Percentiles rank a stretch among this genome's conserved stretches.
Evolutionary conservation across 768 basidiomycete species (phyloP).

Genomic region (Boletus subparvulus): DNA sequence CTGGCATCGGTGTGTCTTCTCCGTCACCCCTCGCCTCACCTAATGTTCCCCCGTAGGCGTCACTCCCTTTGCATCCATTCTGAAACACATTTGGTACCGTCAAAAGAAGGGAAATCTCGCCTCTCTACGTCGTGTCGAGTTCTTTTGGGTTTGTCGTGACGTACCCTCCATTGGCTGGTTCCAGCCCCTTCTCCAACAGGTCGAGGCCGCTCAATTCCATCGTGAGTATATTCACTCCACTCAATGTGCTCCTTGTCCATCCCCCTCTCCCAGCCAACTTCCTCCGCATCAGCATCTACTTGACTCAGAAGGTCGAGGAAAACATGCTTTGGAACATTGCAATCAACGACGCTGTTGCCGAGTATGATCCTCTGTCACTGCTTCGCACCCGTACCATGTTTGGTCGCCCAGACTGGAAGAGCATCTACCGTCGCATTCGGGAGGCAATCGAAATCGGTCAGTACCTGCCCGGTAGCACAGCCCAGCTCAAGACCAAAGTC

Average conservation of each 20-base stretch:
- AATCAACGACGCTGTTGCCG: conserved; percentile 80
- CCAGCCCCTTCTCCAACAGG: conserved; percentile 82
- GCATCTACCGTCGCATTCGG: conserved; percentile 72
- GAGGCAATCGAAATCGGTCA: conserved; percentile 78
- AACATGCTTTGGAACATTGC: conserved; percentile 93
- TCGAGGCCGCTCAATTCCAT: conserved; percentile 86
- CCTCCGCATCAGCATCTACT: conserved; percentile 87
- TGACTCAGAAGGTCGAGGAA: conserved; percentile 82
- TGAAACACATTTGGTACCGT: conserved; percentile 95
- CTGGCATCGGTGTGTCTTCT: conserved; percentile 77
- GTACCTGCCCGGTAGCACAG: conserved; percentile 76
- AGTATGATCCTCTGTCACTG: conserved; percentile 87
- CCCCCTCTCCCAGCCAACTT: conserved; percentile 69
- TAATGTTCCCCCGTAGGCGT: conserved; percentile 51
- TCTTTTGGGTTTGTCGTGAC: conserved; percentile 92
- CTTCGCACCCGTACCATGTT: conserved; percentile 88
- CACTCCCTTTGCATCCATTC: conserved; percentile 91
- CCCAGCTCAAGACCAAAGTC: conserved; percentile 80
- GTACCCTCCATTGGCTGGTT: conserved; percentile 99
- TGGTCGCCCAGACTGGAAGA: conserved; percentile 88
- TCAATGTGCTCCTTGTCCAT: conserved; percentile 8
- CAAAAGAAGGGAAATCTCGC: conserved; percentile 78
- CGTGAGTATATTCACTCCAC: conserved; percentile 50
- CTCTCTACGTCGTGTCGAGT: conserved; percentile 84
- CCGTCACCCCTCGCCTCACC: neutral